Evolutionary conservation across 371 early-diverging fungal species (phyloP), one percentile per base, ranked within the genome.

Genomic region (Mucor irregularis): DNA sequence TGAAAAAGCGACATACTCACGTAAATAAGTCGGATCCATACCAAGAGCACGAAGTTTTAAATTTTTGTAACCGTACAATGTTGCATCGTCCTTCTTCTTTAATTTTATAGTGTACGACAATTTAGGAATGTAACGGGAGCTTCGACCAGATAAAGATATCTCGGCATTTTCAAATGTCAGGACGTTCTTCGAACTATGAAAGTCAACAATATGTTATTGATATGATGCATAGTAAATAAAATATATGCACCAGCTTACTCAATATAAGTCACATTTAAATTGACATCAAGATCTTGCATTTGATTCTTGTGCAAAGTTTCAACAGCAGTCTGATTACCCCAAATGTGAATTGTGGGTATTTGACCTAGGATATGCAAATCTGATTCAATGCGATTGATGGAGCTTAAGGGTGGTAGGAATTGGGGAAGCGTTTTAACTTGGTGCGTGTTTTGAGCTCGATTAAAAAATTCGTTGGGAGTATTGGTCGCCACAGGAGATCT

Each of bases 41-140:
- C 69, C 68, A 49, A 65, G 42, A 26, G 82, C 64, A 14, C 82
- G 73, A n/a, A 82, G 21, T 53, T 82, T 82, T 46, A 82, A 8
- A 26, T 78, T 71, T 43, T 73, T 72, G 7, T 66, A 73, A 14
- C 69, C 74, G 39, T 68, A 74, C 6, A 78, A 54, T 29, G 21
- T 30, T 24, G 22, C 31, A n/a, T 28, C 6, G 9, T n/a, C 42
- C 9, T 49, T 56, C 3, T 59, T 56, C 1, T 53, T 50, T 17
- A 71, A 13, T 5, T 55, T 62, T 11, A 71, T 10, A 2, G 39
- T 51, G 38, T 68, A 71, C 3, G 65, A 54, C 1, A 60, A 16
- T 24, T 68, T 68, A 16, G 68, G 65, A 5, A 59, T 43, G 10
- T 13, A 51, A 10, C 68, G 57, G 3, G 72, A 68, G 24, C 56